Conservation (phyloP, 257 asterid genomes). For the Fraxinus quadrangulata region DNA sequence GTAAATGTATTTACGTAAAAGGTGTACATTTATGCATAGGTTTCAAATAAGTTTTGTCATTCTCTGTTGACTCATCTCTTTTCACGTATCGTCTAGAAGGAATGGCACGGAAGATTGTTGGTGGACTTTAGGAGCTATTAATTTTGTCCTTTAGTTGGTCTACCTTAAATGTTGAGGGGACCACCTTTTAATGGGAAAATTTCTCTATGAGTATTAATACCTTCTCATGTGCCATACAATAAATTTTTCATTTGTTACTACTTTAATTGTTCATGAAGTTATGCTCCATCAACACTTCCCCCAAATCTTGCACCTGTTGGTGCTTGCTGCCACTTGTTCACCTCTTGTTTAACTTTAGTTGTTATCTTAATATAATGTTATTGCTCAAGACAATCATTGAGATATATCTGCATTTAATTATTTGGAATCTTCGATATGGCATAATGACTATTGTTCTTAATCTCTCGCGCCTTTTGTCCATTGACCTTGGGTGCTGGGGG, state of each 20-base stretch:
- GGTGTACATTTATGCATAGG: not conserved
- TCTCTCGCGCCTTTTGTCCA: not conserved
- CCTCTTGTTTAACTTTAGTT: not conserved
- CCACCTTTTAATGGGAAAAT: not conserved
- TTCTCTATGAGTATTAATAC: not conserved
- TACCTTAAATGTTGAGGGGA: not conserved
- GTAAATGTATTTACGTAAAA: not conserved
- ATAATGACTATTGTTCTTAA: not conserved
- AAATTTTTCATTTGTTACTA: not conserved
- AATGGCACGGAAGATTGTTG: not conserved
- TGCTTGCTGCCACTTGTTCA: not conserved
- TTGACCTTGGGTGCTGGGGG: not conserved
- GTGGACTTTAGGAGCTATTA: not conserved
- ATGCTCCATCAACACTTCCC: not conserved
- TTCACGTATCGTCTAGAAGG: not conserved
- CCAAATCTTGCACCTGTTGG: not conserved
- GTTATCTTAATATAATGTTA: not conserved
- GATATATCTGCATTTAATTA: not conserved
- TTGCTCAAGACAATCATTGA: not conserved
- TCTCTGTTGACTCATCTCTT: not conserved
- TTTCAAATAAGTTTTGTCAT: not conserved
- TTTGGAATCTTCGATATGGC: not conserved
- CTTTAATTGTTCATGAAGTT: not conserved
- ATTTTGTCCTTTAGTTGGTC: conserved; percentile 6
- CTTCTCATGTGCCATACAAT: not conserved